Conservation (phyloP, 177 flowering plant species). For the Vitis hybrid region DNA sequence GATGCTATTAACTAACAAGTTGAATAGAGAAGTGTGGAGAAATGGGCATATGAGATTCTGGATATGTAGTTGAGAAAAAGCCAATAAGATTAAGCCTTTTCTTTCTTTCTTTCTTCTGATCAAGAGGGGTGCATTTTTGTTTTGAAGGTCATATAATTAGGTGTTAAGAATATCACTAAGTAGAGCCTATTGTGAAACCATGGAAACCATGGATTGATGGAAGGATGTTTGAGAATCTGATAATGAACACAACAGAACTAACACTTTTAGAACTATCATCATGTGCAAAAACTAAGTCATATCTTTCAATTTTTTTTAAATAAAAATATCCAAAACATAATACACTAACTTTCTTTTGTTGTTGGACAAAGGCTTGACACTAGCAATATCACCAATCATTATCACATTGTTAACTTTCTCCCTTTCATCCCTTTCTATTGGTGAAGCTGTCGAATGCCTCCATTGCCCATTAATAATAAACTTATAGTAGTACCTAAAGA, state of each 20-base stretch:
- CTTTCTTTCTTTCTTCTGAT: too few species aligned
- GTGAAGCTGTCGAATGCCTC: slow-evolving; percentile 84
- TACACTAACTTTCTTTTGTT: slow-evolving; percentile 58
- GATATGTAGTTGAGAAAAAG: too few species aligned
- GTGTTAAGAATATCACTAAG: too few species aligned
- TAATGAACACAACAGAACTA: neutral
- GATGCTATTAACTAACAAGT: neutral
- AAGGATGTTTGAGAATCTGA: neutral
- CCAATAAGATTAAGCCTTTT: too few species aligned
- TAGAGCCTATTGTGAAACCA: too few species aligned
- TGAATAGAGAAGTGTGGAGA: neutral
- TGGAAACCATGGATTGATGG: too few species aligned
- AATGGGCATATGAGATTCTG: neutral
- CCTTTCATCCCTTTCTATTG: slow-evolving; percentile 76
- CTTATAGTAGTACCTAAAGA: slow-evolving; percentile 75
- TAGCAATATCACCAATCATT: slow-evolving; percentile 70
- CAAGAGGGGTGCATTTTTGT: too few species aligned
- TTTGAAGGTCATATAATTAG: too few species aligned
- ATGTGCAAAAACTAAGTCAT: neutral
- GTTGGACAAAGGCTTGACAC: slow-evolving; percentile 66
- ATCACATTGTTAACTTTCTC: slow-evolving; percentile 79
- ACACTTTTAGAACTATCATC: neutral
- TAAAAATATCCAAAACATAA: neutral
- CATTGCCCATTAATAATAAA: slow-evolving; percentile 73
- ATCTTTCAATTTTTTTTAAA: neutral